phyloP scores from a whole-genome alignment of 2,329 filamentous ascomycete species.

The Claviceps maximensis region DNA sequence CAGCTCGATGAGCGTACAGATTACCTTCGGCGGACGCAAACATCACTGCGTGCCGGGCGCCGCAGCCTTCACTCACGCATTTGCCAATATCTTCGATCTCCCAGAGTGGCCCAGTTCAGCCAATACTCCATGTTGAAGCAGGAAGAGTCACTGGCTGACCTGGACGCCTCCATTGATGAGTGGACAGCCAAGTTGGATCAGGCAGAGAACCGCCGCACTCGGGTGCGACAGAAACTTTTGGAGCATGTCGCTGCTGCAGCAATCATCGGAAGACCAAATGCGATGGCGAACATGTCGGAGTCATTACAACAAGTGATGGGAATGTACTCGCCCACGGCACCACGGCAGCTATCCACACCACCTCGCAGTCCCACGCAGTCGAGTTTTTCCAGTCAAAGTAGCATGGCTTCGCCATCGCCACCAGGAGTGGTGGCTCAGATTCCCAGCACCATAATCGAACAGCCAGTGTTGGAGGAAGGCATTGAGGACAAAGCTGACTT shows the following conservation, averaged over 20 bases:
- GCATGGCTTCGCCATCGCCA: constrained; percentile 32
- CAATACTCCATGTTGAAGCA: constrained; percentile 65
- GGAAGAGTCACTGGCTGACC: constrained; percentile 64
- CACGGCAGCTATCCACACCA: constrained; percentile 38
- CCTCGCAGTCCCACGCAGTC: constrained; percentile 8
- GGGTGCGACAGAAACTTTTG: constrained; percentile 65
- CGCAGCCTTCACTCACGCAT: constrained; percentile 66
- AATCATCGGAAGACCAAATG: constrained; percentile 27
- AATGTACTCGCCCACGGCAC: constrained; percentile 20
- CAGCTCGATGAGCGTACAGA: constrained; percentile 66
- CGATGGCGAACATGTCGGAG: constrained; percentile 18
- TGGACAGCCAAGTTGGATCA: constrained; percentile 71
- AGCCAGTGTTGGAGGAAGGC: constrained; percentile 32
- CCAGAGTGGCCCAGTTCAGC: constrained; percentile 57
- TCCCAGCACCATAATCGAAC: constrained; percentile 42
- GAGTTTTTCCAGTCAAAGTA: constrained; percentile 16
- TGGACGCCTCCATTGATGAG: constrained; percentile 67
- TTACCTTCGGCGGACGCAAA: constrained; percentile 65
- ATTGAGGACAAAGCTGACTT: constrained; percentile 12
- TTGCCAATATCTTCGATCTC: constrained; percentile 62
- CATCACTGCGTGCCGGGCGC: constrained; percentile 59
- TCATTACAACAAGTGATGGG: constrained; percentile 29
- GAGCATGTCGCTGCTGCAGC: constrained; percentile 67
- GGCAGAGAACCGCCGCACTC: constrained; percentile 62
- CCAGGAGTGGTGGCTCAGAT: constrained; percentile 39